phyloP scores from a whole-genome alignment of 164 flowering plant species.

The Nymphaea colorata region DNA sequence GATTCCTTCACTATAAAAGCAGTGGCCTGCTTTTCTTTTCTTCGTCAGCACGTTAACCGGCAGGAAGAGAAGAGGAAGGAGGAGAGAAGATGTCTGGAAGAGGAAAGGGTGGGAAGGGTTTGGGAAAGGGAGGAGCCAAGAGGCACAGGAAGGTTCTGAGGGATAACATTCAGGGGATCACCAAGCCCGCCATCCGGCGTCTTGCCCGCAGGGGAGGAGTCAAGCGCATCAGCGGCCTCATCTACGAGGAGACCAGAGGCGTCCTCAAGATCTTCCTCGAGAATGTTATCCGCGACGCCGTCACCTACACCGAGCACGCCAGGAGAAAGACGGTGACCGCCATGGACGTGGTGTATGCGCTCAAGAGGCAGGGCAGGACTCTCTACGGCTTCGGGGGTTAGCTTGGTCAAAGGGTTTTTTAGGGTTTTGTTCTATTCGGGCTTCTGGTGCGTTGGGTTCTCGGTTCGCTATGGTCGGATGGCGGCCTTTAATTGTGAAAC shows the following conservation, averaged over 20 bases:
- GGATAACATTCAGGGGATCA: conserved; percentile 22
- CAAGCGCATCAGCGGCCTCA: conserved; percentile 16
- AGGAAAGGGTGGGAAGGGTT: conserved; percentile 23
- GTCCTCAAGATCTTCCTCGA: conserved; percentile 19
- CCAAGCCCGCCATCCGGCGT: conserved; percentile 19
- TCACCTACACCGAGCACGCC: conserved; percentile 19
- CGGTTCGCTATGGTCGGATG: too few relatives aligned
- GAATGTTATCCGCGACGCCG: conserved; percentile 19
- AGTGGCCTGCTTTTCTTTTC: neutral
- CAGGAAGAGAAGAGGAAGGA: neutral
- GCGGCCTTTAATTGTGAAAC: too few relatives aligned
- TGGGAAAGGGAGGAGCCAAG: conserved; percentile 25
- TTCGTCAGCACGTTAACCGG: neutral
- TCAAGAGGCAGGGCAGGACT: conserved; percentile 22
- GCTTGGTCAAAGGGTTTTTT: neutral
- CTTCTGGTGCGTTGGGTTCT: neutral
- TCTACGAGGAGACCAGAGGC: conserved; percentile 21
- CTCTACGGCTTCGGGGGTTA: conserved; percentile 20
- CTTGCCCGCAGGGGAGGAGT: conserved; percentile 16
- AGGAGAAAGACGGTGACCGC: conserved; percentile 21
- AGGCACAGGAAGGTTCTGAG: conserved; percentile 20
- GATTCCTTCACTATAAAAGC: neutral
- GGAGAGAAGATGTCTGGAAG: conserved; percentile 14
- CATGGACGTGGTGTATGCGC: conserved; percentile 20
- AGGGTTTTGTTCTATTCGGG: conserved; percentile 1